phyloP scores from a whole-genome alignment of 257 asterid genomes.

The Ballota nigra region DNA sequence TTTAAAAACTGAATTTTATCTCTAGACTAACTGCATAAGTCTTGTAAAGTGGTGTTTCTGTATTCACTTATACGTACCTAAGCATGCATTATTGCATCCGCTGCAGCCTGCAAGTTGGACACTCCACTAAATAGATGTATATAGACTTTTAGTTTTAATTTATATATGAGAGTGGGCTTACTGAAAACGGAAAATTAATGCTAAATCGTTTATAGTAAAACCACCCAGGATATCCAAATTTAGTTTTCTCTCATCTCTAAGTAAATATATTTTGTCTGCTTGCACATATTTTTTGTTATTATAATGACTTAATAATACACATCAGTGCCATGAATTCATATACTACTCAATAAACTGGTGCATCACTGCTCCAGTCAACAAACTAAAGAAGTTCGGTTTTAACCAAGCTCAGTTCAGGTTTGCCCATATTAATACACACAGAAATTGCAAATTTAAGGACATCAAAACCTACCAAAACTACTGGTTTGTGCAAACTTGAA shows the following conservation, averaged over 20 bases:
- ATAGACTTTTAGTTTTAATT: not conserved
- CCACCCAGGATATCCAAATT: not conserved
- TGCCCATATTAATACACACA: not conserved
- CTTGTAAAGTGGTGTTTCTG: not conserved
- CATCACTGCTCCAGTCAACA: not conserved
- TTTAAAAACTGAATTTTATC: not conserved
- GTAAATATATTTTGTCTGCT: no score
- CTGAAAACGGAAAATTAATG: not conserved
- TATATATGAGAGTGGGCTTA: not conserved
- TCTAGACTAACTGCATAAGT: not conserved
- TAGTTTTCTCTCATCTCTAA: not conserved
- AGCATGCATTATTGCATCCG: not conserved
- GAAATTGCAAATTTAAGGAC: not conserved
- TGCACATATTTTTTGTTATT: not conserved
- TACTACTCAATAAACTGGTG: not conserved
- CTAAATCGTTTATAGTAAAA: not conserved
- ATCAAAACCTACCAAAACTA: not conserved
- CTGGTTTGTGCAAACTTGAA: not conserved
- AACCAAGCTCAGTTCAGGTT: no score
- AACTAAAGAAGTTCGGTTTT: not conserved
- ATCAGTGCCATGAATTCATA: not conserved
- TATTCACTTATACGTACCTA: not conserved
- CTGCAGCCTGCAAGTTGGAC: not conserved
- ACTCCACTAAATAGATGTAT: not conserved
- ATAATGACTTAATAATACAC: not conserved